Evolutionary conservation across 2,329 filamentous ascomycete genomes (phyloP).

Genomic region (Trichoderma aggressivum): DNA sequence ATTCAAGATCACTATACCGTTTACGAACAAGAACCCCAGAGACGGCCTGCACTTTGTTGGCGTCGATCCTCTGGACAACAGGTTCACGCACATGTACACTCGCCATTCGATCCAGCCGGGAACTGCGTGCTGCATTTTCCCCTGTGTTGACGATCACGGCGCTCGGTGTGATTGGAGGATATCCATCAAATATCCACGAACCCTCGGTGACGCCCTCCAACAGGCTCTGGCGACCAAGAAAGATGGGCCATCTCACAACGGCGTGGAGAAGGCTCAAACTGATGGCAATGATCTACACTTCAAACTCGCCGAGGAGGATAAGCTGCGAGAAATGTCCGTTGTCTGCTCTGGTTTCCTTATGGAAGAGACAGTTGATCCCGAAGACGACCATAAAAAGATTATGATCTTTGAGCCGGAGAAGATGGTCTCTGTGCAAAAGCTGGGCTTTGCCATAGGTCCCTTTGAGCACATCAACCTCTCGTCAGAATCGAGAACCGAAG

Average conservation of each 20-base stretch:
- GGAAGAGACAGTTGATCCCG: slow-evolving; percentile 74
- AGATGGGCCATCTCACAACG: slow-evolving; percentile 30
- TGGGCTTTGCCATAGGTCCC: slow-evolving; percentile 90
- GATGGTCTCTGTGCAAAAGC: slow-evolving; percentile 77
- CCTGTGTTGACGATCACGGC: slow-evolving; percentile 83
- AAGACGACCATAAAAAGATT: slow-evolving; percentile 78
- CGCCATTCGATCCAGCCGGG: slow-evolving; percentile 76
- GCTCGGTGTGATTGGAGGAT: slow-evolving; percentile 84
- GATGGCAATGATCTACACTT: slow-evolving; percentile 42
- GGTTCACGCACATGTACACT: slow-evolving; percentile 91
- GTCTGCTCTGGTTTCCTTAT: slow-evolving; percentile 87
- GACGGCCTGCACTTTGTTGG: slow-evolving; percentile 93
- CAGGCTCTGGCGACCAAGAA: slow-evolving; percentile 45
- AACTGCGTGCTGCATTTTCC: slow-evolving; percentile 81
- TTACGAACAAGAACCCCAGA: slow-evolving; percentile 68
- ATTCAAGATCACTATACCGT: slow-evolving; percentile 64
- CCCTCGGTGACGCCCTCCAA: slow-evolving; percentile 72
- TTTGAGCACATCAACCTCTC: slow-evolving; percentile 89
- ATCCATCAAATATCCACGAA: slow-evolving; percentile 79
- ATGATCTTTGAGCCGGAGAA: slow-evolving; percentile 77
- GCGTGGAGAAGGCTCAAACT: slow-evolving; percentile 37
- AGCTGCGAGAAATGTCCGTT: slow-evolving; percentile 81
- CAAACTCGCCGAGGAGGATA: slow-evolving; percentile 70
- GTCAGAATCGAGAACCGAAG: slow-evolving; percentile 81
- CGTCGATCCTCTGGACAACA: slow-evolving; percentile 70